A percentile compares a stretch with the other conserved stretches of the same genome.
phyloP scores from a whole-genome alignment of 2,329 filamentous ascomycete species.

The Gaeumannomyces sp. region DNA sequence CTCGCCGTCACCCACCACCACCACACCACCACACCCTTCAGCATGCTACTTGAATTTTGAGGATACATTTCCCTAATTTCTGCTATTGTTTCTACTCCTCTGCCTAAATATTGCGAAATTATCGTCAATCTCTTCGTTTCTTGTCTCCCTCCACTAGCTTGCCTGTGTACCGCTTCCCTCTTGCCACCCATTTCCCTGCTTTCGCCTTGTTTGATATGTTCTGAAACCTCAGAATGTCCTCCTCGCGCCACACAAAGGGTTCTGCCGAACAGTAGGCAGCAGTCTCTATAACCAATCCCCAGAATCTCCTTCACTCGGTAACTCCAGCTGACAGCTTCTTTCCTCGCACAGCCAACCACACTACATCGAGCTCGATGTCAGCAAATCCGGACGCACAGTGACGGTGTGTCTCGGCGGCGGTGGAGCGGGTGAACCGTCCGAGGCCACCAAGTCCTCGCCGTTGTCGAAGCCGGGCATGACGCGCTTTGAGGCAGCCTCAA shows the following conservation, averaged over 20 bases:
- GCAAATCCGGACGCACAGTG: slow-evolving; percentile 3
- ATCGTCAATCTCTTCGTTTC: not conserved
- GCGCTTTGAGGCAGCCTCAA: slow-evolving; percentile 6
- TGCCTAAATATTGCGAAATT: not conserved
- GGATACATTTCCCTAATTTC: not conserved
- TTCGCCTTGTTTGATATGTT: not conserved
- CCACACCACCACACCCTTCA: too few relatives aligned
- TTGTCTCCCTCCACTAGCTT: not conserved
- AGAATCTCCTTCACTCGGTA: not conserved
- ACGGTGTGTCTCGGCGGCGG: not conserved
- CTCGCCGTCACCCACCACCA: not conserved
- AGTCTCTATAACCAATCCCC: not conserved
- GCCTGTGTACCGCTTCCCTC: not conserved
- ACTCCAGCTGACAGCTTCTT: not conserved
- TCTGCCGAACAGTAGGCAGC: not conserved
- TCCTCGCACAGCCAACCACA: not conserved
- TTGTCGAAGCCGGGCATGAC: not conserved
- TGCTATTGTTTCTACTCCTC: not conserved
- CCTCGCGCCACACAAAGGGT: not conserved
- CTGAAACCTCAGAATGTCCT: not conserved
- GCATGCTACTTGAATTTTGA: not conserved
- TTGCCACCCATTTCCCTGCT: not conserved
- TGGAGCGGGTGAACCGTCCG: not conserved
- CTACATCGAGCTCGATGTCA: slow-evolving; percentile 4
- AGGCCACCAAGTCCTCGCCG: not conserved